Conservation (phyloP, 345 rosid genomes). For the Lepidium africanum region DNA sequence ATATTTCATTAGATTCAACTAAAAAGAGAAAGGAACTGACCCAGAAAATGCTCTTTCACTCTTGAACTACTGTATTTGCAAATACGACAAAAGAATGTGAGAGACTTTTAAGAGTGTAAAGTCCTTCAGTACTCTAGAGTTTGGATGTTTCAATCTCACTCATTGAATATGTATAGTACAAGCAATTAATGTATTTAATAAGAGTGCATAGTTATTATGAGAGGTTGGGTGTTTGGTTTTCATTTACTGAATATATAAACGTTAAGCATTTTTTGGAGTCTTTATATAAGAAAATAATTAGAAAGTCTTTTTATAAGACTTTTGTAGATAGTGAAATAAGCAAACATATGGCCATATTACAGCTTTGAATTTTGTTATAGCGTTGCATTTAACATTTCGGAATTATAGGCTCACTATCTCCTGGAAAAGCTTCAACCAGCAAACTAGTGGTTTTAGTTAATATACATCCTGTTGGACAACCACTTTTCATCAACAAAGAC, state of each 20-base stretch:
- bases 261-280: no score
- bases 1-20: no score
- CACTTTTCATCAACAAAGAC: neutral
- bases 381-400: neutral
- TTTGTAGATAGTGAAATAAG: neutral
- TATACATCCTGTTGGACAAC: neutral
- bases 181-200: neutral
- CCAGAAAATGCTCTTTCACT: no score
- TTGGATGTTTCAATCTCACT: neutral
- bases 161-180: neutral
- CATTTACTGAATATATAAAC: neutral
- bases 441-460: neutral
- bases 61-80: no score
- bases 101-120: neutral
- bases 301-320: neutral
- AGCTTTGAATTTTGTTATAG: neutral
- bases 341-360: neutral
- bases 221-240: neutral
- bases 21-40: no score
- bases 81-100: neutral
- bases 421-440: neutral
- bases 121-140: neutral
- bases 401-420: no score
- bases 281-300: neutral
- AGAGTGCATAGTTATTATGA: neutral